These are phyloP conservation scores for Ceratocystis lukuohia DNA, from an alignment of 2,329 filamentous ascomycete species.

Conservation along the genomic window DNA sequence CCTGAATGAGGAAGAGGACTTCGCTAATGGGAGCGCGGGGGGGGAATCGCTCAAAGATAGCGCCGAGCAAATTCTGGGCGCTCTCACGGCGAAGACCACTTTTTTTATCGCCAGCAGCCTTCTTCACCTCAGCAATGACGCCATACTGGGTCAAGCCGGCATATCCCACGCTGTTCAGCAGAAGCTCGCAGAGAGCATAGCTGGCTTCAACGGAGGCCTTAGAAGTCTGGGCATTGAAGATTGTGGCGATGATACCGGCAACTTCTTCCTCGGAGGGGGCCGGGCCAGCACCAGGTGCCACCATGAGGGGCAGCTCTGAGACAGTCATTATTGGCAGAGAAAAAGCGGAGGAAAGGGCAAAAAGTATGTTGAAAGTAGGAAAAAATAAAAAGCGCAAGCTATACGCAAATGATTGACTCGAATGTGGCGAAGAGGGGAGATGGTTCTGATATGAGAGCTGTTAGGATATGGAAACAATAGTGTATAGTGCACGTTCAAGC, in stretches of 20 bases:
- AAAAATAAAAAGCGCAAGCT: background rate
- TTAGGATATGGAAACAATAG: background rate
- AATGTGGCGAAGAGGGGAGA: background rate
- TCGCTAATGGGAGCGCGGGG: constrained; percentile 64
- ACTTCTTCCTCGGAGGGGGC: constrained; percentile 55
- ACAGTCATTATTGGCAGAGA: constrained; percentile 6
- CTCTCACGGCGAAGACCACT: constrained; percentile 72
- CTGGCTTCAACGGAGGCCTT: constrained; percentile 52
- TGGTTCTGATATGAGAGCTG: background rate
- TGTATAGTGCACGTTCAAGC: background rate
- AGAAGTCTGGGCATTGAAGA: constrained; percentile 57
- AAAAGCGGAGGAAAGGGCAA: background rate
- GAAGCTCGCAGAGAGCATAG: constrained; percentile 46
- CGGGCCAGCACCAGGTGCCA: constrained; percentile 36
- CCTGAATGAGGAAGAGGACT: constrained; percentile 67
- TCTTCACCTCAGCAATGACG: constrained; percentile 42
- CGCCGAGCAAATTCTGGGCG: constrained; percentile 87
- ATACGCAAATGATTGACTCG: background rate
- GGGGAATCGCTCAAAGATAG: constrained; percentile 82
- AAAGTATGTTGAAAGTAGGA: background rate
- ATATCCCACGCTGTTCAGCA: constrained; percentile 42
- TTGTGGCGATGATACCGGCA: constrained; percentile 47
- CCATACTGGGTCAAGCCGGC: constrained; percentile 41
- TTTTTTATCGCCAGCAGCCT: constrained; percentile 90
- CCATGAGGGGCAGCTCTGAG: constrained; percentile 28